phyloP scores from a whole-genome alignment of 2,329 filamentous ascomycete species.

The Zymoseptoria crescenta region DNA sequence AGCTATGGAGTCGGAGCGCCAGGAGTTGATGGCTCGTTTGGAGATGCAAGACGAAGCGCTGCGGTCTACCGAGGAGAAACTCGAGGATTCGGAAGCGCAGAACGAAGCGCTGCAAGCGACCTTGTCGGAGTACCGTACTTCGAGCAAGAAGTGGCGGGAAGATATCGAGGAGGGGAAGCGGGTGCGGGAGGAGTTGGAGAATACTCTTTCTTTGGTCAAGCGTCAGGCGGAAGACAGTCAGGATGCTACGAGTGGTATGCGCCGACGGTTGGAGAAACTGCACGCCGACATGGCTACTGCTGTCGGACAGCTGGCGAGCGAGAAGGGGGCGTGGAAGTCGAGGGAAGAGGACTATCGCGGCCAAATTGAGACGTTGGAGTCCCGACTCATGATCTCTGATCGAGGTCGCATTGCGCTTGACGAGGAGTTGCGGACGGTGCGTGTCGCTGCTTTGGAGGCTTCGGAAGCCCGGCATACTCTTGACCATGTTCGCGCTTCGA shows the following conservation, averaged over 20 bases:
- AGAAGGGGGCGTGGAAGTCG: constrained; percentile 71
- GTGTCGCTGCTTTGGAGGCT: constrained; percentile 61
- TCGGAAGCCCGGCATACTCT: constrained; percentile 73
- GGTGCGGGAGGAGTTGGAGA: constrained; percentile 60
- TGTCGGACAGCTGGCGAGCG: constrained; percentile 69
- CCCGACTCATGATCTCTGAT: constrained; percentile 41
- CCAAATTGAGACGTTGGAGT: constrained; percentile 48
- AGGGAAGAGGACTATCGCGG: constrained; percentile 51
- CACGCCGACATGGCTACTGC: constrained; percentile 81
- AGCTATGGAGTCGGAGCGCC: constrained; percentile 37
- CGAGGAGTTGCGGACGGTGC: constrained; percentile 39
- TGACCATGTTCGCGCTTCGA: constrained; percentile 26
- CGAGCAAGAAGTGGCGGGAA: constrained; percentile 51
- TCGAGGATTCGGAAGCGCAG: constrained; percentile 45
- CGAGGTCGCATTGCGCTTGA: constrained; percentile 39
- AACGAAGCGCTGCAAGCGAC: constrained; percentile 55
- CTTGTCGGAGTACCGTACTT: constrained; percentile 56
- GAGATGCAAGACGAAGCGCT: constrained; percentile 29
- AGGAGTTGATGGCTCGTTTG: constrained; percentile 33
- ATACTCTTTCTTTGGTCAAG: constrained; percentile 58
- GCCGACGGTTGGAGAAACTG: constrained; percentile 72
- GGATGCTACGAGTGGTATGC: constrained; percentile 50
- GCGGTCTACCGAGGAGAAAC: constrained; percentile 22
- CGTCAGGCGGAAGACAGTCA: constrained; percentile 81
- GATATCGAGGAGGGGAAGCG: constrained; percentile 50